Percentiles rank a stretch among this genome's conserved stretches.
These are phyloP conservation scores for Taphrina flavorubra DNA, from an alignment of 1,139 yeast genomes.

Conservation along the genomic window DNA sequence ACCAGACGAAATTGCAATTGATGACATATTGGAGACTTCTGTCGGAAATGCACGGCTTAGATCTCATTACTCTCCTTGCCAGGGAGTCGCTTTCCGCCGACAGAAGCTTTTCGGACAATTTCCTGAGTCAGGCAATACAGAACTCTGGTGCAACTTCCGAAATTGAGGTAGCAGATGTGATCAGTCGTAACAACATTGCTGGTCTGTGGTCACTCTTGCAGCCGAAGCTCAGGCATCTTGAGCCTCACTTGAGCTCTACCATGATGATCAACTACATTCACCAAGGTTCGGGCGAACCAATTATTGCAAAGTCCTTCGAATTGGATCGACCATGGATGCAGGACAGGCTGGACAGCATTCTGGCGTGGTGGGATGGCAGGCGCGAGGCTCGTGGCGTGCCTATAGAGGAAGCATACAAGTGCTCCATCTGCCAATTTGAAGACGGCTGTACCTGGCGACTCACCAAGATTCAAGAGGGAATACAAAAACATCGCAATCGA, in stretches of 20 bases:
- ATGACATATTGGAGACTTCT: constrained; percentile 44
- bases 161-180: background rate
- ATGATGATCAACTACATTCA: constrained; percentile 43
- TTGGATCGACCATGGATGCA: constrained; percentile 39
- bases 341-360: constrained; percentile 6
- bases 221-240: constrained; percentile 34
- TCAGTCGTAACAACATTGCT: constrained; percentile 31
- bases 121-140: constrained; percentile 37
- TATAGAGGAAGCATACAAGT: constrained; percentile 45
- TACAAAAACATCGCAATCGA: background rate
- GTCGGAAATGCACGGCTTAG: constrained; percentile 42
- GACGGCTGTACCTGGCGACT: constrained; percentile 44
- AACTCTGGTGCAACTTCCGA: constrained; percentile 24
- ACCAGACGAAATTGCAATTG: constrained; percentile 44
- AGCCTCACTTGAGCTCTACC: constrained; percentile 22
- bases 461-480: constrained; percentile 41
- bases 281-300: constrained; percentile 41
- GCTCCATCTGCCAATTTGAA: constrained; percentile 44
- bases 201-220: constrained; percentile 43
- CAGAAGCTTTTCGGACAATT: constrained; percentile 38
- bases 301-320: constrained; percentile 43
- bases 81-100: constrained; percentile 31
- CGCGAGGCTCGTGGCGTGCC: constrained; percentile 47
- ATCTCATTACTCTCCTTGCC: constrained; percentile 29
- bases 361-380: constrained; percentile 45